Evolutionary conservation across 2,329 filamentous ascomycete genomes (phyloP), one percentile per base, ranked within the genome.

Genomic region (Arthroderma sp.): DNA sequence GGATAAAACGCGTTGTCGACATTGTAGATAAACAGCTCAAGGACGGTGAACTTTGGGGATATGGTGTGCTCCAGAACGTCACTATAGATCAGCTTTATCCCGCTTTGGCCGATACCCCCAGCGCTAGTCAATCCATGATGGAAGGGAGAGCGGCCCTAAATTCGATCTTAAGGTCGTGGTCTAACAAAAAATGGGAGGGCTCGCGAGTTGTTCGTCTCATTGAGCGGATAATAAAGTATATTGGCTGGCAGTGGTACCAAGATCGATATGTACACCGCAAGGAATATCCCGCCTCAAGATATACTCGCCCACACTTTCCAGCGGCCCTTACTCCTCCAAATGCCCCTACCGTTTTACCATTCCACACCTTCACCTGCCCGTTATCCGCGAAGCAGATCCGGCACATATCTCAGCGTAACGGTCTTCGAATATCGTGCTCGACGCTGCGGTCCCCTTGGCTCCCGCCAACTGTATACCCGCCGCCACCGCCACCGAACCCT

Each of bases 361-460:
- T 98, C 58, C 91, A 98, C 61, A 96, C 91, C 0, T 98, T 98
- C 57, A 98, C 91, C 1, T 94, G 85, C 52, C 91, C 91, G 0
- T 71, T 98, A 52, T 87, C 85, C 5, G 87, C 91, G 3, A 86
- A 84, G 60, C 85, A 95, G 53, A 86, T 98, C 48, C 83, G 91
- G 10, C 77, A 84, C 57, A 98, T 98, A 51, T 96, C 91, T 6
- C 89, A 96, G 61, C 78, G 91, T 27, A 98, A 98, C 58, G 91
- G 86, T 1, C 72, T 93, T 30, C 81, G 91, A 34, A 96, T 98
- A 55, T 94, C 89, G 0, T 87, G 83, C 52, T 91, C 87, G 3
- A 94, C 91, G 0, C 67, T 98, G 10, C 80, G 82, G 46, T 79
- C 87, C 1, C 77, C 87, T 4, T 98, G 91, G 91, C 74, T 98